These are phyloP conservation scores for Solanum sejunctum DNA, from an alignment of 257 asterid genomes.

Conservation along the genomic window DNA sequence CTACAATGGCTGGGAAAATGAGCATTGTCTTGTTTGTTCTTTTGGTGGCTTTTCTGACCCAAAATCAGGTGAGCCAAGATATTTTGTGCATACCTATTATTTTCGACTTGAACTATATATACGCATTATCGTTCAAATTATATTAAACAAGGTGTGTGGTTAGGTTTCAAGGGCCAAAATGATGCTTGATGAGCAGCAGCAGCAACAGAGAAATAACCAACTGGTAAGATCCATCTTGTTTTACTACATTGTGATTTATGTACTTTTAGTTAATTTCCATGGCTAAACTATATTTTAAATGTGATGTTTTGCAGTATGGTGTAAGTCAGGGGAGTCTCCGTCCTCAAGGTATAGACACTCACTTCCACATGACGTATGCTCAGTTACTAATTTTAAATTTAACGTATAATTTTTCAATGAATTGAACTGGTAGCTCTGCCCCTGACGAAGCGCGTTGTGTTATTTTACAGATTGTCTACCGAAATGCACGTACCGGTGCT, in stretches of 20 bases:
- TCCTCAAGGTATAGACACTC: background rate
- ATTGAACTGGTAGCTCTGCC: background rate
- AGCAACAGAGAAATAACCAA: background rate
- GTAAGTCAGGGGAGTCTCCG: background rate
- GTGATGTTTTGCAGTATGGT: slow-evolving; percentile 1
- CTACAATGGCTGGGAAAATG: background rate
- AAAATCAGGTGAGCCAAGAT: background rate
- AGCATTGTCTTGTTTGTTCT: background rate
- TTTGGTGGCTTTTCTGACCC: background rate
- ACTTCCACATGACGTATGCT: background rate
- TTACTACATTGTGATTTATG: background rate
- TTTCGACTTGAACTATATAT: background rate
- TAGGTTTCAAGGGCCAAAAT: background rate
- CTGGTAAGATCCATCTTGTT: background rate
- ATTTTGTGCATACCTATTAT: background rate
- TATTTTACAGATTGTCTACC: background rate
- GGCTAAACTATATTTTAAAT: background rate
- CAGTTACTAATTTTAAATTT: background rate
- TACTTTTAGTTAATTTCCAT: background rate
- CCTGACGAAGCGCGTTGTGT: background rate
- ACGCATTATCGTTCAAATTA: background rate
- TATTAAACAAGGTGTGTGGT: background rate
- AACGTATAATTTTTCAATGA: background rate
- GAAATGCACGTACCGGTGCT: background rate
- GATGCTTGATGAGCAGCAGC: background rate